Base-by-base conservation (phyloP, 2,329 filamentous ascomycete species). In the Blastomyces gilchristii region DNA sequence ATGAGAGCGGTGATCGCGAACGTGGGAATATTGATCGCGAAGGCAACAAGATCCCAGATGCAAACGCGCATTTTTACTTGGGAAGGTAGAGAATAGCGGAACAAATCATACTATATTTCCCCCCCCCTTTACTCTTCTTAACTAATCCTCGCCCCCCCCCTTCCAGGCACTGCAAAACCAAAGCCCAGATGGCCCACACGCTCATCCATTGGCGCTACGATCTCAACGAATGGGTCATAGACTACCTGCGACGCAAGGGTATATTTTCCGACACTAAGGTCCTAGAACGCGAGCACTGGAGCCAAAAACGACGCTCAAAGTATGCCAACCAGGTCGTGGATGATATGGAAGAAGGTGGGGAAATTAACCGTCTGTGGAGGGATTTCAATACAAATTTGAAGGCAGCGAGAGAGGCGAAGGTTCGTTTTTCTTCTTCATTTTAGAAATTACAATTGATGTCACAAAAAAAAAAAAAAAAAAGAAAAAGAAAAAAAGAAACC, bases 181-280 rank as follows among this genome's bases (percentile, higher is more conserved):
- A 87, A 67, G 88, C 89, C 0, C 80, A 85, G 66, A 86, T 86
- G 49, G 87, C 88, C 0, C 89, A 93, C 70, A 82, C 81, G 0
- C 80, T 93, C 3, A 81, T 85, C 4, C 90, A 94, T 74, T 92
- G 90, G 90, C 87, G 87, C 63, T 84, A 83, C 64, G 83, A 86
- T 56, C 83, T 93, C n/a, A 87, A 89, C 70, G 81, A 87, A 66
- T 89, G 83, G 82, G 86, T 92, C 0, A 79, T 87, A 31, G 80
- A 82, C 37, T 84, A 83, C 61, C 82, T 94, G 0, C 74, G 80
- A 31, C 73, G 73, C 0, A 79, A 86, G 64, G 85, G 84, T 0
- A 81, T 87, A 66, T 79, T 87, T 66, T 77, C 77, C 0, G 75
- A 84, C 0, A 75, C 81, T 12, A 81, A 85, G 69, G 76, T 91